Evolutionary conservation across 306 rosid genomes (phyloP).

Genomic region (Ceratonia siliqua): DNA sequence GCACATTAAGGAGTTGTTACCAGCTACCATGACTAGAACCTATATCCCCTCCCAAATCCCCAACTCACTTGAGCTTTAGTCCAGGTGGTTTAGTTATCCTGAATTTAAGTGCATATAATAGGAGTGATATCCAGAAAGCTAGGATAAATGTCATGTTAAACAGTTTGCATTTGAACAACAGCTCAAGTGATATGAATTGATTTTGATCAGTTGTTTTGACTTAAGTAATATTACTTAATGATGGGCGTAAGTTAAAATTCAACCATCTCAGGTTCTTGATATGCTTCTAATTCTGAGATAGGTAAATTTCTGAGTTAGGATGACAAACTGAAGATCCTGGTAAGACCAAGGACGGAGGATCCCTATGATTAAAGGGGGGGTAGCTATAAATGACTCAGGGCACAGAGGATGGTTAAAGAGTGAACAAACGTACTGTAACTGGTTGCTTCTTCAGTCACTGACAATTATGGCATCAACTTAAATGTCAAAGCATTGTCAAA

Average conservation of each 20-base stretch:
- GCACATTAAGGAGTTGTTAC: too few relatives aligned
- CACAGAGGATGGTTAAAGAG: neutral
- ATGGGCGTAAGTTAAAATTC: neutral
- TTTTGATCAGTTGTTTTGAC: conserved; percentile 15
- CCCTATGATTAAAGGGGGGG: neutral
- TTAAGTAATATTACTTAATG: neutral
- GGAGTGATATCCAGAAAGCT: conserved; percentile 6
- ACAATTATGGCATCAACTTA: neutral
- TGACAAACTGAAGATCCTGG: neutral
- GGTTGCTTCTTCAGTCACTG: neutral
- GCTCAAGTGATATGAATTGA: neutral
- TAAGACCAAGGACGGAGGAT: neutral
- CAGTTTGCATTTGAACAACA: neutral
- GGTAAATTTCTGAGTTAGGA: neutral
- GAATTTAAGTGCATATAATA: conserved; percentile 23
- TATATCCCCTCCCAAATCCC: neutral
- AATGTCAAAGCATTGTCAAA: neutral
- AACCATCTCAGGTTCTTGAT: neutral
- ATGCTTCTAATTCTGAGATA: conserved; percentile 22
- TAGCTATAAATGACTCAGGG: neutral
- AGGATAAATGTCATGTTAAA: conserved; percentile 3
- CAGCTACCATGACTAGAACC: too few relatives aligned
- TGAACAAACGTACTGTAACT: neutral
- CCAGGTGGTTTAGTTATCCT: neutral
- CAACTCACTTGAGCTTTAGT: neutral